A percentile compares a stretch with the other conserved stretches of the same genome.
Conservation (phyloP, 2,329 filamentous ascomycete species). For the Diaporthe batatas region DNA sequence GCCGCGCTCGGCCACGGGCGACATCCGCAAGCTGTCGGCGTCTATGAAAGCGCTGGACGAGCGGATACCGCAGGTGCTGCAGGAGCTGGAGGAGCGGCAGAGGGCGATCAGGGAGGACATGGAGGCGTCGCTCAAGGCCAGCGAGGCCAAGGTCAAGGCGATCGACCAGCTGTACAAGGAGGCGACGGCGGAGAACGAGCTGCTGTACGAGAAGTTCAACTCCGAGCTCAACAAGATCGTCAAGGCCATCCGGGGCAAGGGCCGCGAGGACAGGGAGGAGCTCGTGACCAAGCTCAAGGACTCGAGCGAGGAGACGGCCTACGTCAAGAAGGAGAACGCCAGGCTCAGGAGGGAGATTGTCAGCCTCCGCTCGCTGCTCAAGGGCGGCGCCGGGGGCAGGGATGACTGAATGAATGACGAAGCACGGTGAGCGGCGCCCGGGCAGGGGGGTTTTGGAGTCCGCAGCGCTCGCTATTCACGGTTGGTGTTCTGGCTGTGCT, state of each 20-base stretch:
- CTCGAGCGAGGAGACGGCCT: constrained; percentile 80
- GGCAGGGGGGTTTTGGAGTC: too few species aligned
- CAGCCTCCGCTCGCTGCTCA: constrained; percentile 71
- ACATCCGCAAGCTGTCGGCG: constrained; percentile 64
- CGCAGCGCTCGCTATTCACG: too few species aligned
- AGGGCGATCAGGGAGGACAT: constrained; percentile 77
- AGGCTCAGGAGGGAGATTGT: constrained; percentile 85
- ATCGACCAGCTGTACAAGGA: constrained; percentile 93
- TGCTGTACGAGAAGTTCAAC: constrained; percentile 92
- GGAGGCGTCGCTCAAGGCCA: constrained; percentile 77
- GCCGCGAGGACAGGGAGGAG: constrained; percentile 84
- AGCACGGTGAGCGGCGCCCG: background rate
- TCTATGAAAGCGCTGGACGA: constrained; percentile 77
- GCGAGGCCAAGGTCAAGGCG: constrained; percentile 82
- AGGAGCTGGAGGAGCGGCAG: constrained; percentile 72
- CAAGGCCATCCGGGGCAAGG: constrained; percentile 78
- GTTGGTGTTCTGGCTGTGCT: constrained; percentile 7
- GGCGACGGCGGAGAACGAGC: constrained; percentile 89
- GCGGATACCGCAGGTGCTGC: constrained; percentile 70
- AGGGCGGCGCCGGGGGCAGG: constrained; percentile 52
- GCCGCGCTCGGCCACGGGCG: constrained; percentile 54
- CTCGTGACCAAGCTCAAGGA: constrained; percentile 79
- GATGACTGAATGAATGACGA: constrained; percentile 36
- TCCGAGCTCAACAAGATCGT: constrained; percentile 88
- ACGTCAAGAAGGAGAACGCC: constrained; percentile 87